Base-by-base conservation (phyloP, 371 early-diverging fungal genomes). In the Mucor saturninus region DNA sequence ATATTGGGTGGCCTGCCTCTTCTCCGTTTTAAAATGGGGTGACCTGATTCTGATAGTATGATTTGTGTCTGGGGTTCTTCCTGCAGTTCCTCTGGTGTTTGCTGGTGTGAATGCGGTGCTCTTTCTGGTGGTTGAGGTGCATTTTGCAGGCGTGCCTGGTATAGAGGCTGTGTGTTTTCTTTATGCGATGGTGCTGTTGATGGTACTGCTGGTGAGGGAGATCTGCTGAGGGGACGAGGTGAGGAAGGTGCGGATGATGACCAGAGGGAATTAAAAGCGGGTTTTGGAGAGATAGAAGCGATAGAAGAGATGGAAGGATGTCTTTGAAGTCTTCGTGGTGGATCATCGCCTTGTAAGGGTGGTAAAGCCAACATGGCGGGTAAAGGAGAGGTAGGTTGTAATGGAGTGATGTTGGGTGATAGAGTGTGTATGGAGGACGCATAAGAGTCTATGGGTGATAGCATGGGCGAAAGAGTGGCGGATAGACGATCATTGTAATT, bases 1-100 rank as follows among this genome's bases (percentile, higher is more conserved):
- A 60, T 43, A 39, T 43, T 77, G 4, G 76, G 81, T n/a, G 78
- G 81, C 14, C 81, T 56, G 5, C 81, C 81, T 55, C 81, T 65
- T 38, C 78, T 67, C 5, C 81, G 74, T 52, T 77, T 81, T n/a
- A 81, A 55, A 26, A 77, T 65, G 4, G 81, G 74, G 43, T 76
- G 65, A 0, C 78, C 76, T 0, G 71, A 66, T 39, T 71, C 66
- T 9, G 71, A 62, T 8, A 76, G 32, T 10, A 74, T 46, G 42
- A 77, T 77, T 54, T 76, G 72, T 10, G 74, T 73, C 11, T 67
- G 54, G 3, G 69, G 66, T 2, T 62, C 61, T 38, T 21, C 21
- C 21, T 64, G 61, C 4, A 46, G 42, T 60, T 37, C 59, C 15
- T 58, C 35, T 21, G 10, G 42, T 35, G 28, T 5, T 21, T 2